Base-by-base conservation (phyloP, 441 rosid species). In the Bruguiera hainesii region DNA sequence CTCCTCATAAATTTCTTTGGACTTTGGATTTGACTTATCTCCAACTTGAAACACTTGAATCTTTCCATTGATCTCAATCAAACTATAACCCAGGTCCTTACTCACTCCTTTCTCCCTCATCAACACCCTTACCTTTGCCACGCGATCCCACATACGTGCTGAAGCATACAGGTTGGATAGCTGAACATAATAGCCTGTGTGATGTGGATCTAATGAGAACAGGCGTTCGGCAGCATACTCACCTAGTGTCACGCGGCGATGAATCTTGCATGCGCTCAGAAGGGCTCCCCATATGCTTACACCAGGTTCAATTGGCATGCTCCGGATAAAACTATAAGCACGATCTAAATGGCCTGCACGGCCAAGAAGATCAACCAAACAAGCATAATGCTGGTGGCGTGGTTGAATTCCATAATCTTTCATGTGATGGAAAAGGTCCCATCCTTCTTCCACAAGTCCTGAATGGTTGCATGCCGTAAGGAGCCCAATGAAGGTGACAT, bases 91-190 rank as follows among this genome's bases (percentile, higher is more conserved):
- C 8, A 87, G 79, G 68, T 89, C 90, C 77, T 91, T 87, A 33
- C 29, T 78, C 55, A 86, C 71, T 29, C 96, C 88, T 74, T 73
- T 84, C 76, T 81, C 87, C 75, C 64, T 87, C 96, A 87, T 89
- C 78, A 72, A 58, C 57, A 82, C 74, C 9, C 93, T 78, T 51
- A 89, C 23, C 70, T 79, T 86, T 63, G 83, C 82, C 71, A 89
- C 87, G 30, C 55, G 73, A 67, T 84, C 84, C 94, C 92, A 89
- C 75, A 86, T 58, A 64, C 80, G 71, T 8, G 82, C 82, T 55
- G 91, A 82, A 69, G 96, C 97, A 68, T 91, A 91, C 69, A 91
- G 88, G 73, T 91, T 87, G 23, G 96, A 89, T 39, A 91, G 89
- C 80, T 85, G 94, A 69, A 91, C 89, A 67, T 83, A 89, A 66